Evolutionary conservation across 2,329 filamentous ascomycete species (phyloP), one percentile per base, ranked within the genome.

Genomic region (Laburnicola sp.): DNA sequence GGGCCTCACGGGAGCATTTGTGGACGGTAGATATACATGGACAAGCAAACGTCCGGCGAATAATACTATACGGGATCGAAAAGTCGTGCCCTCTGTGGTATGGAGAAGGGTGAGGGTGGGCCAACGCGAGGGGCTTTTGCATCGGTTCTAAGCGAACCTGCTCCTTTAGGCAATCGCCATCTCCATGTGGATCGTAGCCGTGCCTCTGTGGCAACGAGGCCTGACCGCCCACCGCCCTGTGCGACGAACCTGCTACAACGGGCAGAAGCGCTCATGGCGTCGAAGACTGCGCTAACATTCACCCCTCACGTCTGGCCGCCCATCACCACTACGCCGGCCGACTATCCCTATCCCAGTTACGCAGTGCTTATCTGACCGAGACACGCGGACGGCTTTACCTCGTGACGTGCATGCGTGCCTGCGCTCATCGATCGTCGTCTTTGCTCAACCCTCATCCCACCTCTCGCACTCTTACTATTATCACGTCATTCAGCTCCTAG

Each of bases 341-440:
- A 28, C 50, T 32, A 53, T 53, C 35, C 45, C 45, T 45, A 49
- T 49, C 50, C 11, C 40, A 38, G 45, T 37, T 42, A 45, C 45
- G 28, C 16, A 25, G 34, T 39, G 45, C 45, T 48, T 48, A 45
- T 45, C 43, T 40, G 34, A n/a, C 38, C 37, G 7, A 34, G 25
- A 36, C 53, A 56, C 49, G 53, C 48, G 53, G 41, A 26, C 48
- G 11, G 6, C 25, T 25, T 11, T 38, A 34, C 25, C 37, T 7
- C 35, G 43, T 49, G 49, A 48, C 45, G 48, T 40, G 41, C 40
- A 25, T 27, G 45, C 44, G 39, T 51, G 44, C 42, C 38, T 36
- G 22, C 27, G 11, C 30, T 21, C 37, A 11, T 6, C 21, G 21
- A 53, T n/a, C n/a, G n/a, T n/a, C n/a, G n/a, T n/a, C n/a, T n/a